A percentile compares a stretch with the other conserved stretches of the same genome.
phyloP scores from a whole-genome alignment of 257 asterid genomes.

The Ehretia macrophylla region DNA sequence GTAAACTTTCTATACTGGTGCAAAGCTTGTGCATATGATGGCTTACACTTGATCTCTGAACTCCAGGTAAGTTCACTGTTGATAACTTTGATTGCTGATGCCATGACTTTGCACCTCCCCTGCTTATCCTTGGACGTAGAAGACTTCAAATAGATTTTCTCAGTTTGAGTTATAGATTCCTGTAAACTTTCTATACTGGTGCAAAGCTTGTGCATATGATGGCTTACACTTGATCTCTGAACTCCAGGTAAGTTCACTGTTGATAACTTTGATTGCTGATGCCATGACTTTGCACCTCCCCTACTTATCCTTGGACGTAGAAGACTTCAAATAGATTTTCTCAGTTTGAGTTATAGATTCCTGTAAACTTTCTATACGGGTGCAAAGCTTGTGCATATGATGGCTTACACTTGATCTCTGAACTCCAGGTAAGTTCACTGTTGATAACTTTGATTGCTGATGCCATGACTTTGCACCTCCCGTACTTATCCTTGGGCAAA shows the following conservation, averaged over 20 bases:
- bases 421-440: constrained; percentile 86
- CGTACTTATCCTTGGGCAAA: constrained; percentile 9
- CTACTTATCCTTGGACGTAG: constrained; percentile 4
- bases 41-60: constrained; percentile 95
- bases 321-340: neutral
- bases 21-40: constrained; percentile 76
- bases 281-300: constrained; percentile 52
- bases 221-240: constrained; percentile 96
- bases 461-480: constrained; percentile 56
- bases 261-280: constrained; percentile 55
- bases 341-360: neutral
- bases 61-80: constrained; percentile 81
- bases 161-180: neutral
- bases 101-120: constrained; percentile 46
- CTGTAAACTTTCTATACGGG: neutral
- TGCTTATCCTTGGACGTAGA: neutral
- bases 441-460: constrained; percentile 54
- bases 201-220: constrained; percentile 70
- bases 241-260: constrained; percentile 85
- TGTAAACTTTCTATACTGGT: constrained; percentile 5
- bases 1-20: constrained; percentile 8
- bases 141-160: neutral
- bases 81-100: constrained; percentile 63
- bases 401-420: constrained; percentile 96
- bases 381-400: constrained; percentile 67